phyloP scores from a whole-genome alignment of 305 asterid species.

The Fraxinus greggii region DNA sequence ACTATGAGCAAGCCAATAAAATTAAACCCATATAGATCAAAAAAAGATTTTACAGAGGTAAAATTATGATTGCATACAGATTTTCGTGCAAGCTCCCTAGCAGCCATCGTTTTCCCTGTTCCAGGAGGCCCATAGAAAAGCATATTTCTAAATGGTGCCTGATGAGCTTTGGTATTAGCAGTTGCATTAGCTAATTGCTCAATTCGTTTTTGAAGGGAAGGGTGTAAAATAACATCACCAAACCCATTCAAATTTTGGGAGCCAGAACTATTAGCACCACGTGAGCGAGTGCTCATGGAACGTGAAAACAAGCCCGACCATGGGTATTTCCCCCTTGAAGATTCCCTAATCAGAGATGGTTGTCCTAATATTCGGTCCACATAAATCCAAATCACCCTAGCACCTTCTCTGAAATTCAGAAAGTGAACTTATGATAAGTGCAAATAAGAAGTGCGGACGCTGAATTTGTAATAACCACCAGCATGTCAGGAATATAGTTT shows the following conservation, averaged over 20 bases:
- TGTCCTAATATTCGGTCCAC: slow-evolving; percentile 96
- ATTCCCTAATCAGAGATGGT: slow-evolving; percentile 90
- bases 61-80: slow-evolving; percentile 53
- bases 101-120: slow-evolving; percentile 98
- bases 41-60: background rate
- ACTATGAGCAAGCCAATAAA: background rate
- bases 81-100: slow-evolving; percentile 93
- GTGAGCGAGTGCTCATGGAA: slow-evolving; percentile 33
- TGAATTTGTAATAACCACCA: background rate
- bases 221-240: slow-evolving; percentile 82
- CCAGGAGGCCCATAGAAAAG: slow-evolving; percentile 98
- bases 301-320: slow-evolving; percentile 79
- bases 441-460: background rate
- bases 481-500: slow-evolving; percentile 3
- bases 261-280: slow-evolving; percentile 32
- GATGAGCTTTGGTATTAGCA: slow-evolving; percentile 84
- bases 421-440: slow-evolving; percentile 20
- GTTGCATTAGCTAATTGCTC: slow-evolving; percentile 83
- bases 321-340: slow-evolving; percentile 93
- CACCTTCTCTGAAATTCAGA: slow-evolving; percentile 81
- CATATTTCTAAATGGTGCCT: slow-evolving; percentile 94
- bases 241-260: slow-evolving; percentile 55
- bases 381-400: slow-evolving; percentile 93
- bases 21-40: background rate
- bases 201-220: slow-evolving; percentile 85